Evolutionary conservation across 2,329 filamentous ascomycete species (phyloP).

Genomic region (Cordyceps tenuipes): DNA sequence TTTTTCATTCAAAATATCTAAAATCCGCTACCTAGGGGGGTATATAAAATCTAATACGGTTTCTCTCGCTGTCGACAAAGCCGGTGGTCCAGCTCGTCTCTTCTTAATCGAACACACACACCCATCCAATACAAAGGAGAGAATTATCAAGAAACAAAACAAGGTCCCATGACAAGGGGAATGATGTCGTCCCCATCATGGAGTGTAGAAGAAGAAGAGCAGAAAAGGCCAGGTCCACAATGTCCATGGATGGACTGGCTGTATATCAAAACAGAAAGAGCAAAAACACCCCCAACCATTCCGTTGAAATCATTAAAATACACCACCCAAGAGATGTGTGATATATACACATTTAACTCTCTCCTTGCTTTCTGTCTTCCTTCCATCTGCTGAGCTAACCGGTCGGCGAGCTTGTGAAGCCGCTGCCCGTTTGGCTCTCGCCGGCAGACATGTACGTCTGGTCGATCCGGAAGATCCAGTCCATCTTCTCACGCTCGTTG

Average conservation of each 20-base stretch:
- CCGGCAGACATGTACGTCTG: slow-evolving; percentile 56
- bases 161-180: too few relatives aligned
- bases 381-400: too few relatives aligned
- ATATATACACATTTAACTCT: background rate
- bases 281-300: background rate
- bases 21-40: background rate
- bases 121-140: slow-evolving; percentile 6
- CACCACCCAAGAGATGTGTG: background rate
- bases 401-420: slow-evolving; percentile 26
- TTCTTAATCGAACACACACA: background rate
- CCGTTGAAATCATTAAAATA: slow-evolving; percentile 10
- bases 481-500: slow-evolving; percentile 84
- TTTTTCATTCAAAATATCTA: background rate
- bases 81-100: background rate
- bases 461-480: slow-evolving; percentile 95
- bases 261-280: slow-evolving; percentile 1
- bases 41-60: background rate
- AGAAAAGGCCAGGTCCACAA: background rate
- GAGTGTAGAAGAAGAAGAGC: too few relatives aligned
- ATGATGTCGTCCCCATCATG: too few relatives aligned
- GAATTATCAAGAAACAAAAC: background rate
- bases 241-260: background rate
- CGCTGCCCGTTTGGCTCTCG: slow-evolving; percentile 32
- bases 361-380: background rate
- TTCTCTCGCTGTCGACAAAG: background rate